These are phyloP conservation scores for Penicillium paxilli DNA, from an alignment of 495 filamentous ascomycete genomes.

Conservation along the genomic window DNA sequence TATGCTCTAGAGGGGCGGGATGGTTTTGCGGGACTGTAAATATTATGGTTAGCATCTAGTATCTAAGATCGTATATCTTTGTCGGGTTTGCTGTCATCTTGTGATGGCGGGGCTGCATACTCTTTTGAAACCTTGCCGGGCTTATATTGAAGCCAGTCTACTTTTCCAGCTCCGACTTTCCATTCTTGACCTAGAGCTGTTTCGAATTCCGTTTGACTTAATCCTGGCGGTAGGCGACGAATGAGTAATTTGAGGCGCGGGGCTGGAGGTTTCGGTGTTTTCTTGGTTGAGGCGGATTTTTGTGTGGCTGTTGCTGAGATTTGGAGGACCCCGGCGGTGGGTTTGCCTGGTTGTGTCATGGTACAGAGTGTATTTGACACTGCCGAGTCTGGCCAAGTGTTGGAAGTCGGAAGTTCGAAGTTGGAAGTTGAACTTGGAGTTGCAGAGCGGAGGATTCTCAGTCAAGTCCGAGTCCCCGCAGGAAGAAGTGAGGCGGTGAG, in stretches of 20 bases:
- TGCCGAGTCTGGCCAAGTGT: no score
- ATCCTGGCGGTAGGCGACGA: slow-evolving; percentile 78
- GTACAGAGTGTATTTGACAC: background rate
- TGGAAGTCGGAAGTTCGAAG: no score
- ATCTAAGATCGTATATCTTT: no score
- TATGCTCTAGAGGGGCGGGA: slow-evolving; percentile 78
- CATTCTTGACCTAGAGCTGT: slow-evolving; percentile 76
- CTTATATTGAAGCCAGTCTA: slow-evolving; percentile 79
- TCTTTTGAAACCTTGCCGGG: slow-evolving; percentile 86
- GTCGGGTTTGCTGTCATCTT: no score
- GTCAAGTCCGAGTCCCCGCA: no score
- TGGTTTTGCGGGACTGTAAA: slow-evolving; percentile 69
- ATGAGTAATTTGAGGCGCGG: slow-evolving; percentile 82
- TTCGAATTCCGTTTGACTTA: slow-evolving; percentile 80
- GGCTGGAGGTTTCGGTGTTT: slow-evolving; percentile 54
- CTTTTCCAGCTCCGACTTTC: slow-evolving; percentile 73
- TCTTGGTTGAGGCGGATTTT: slow-evolving; percentile 49
- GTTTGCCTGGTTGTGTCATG: slow-evolving; percentile 46
- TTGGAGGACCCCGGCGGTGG: slow-evolving; percentile 58
- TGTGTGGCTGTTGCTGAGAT: slow-evolving; percentile 57
- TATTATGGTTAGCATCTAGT: slow-evolving; percentile 15
- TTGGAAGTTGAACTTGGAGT: no score
- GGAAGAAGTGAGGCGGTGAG: no score
- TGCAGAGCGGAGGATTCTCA: no score
- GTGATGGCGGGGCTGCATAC: no score